Base-by-base conservation (phyloP, 768 basidiomycete species). In the Steccherinum ochraceum region DNA sequence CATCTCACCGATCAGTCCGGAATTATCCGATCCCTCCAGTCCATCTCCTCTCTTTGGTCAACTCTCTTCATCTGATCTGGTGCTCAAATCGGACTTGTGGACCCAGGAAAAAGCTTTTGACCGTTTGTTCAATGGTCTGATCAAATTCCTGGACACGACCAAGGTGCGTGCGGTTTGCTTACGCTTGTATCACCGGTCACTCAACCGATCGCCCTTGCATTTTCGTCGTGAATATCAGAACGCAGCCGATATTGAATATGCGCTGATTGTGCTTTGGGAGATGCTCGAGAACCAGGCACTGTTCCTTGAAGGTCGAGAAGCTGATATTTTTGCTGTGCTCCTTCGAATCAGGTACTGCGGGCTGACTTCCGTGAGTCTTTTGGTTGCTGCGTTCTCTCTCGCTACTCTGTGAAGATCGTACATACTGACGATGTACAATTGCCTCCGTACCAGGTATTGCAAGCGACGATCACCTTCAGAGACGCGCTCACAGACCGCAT, bases 201-300 rank as follows among this genome's bases (percentile, higher is more conserved):
- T 35, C 7, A 35, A n/a, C n/a, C n/a, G n/a, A n/a, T n/a, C 30
- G 16, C 7, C 7, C 30, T 35, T 35, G 7, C 16, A 7, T 35
- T 16, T 16, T 35, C 16, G 16, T 16, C 16, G 30, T 7, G 16
- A 7, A 35, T 35, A 35, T 35, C 61, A 93, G 88, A 70, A 69
- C 45, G 77, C 77, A 44, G 80, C 84, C 56, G 71, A 78, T 49
- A 70, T 93, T 23, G 84, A 87, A 62, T 89, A 90, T 58, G 91
- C 81, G 23, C 68, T 94, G 56, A 86, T 93, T 51, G 72, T 89
- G 25, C 61, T 92, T 11, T 93, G 87, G 86, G 91, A 93, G 65
- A 73, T 92, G 61, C 69, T 94, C 4, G 85, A 85, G 60, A 78
- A 84, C 57, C 89, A 92, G 62, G 73, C 80, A 20, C 65, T 74